phyloP scores from a whole-genome alignment of 1,139 yeast genomes.

The Pichia norvegensis region DNA sequence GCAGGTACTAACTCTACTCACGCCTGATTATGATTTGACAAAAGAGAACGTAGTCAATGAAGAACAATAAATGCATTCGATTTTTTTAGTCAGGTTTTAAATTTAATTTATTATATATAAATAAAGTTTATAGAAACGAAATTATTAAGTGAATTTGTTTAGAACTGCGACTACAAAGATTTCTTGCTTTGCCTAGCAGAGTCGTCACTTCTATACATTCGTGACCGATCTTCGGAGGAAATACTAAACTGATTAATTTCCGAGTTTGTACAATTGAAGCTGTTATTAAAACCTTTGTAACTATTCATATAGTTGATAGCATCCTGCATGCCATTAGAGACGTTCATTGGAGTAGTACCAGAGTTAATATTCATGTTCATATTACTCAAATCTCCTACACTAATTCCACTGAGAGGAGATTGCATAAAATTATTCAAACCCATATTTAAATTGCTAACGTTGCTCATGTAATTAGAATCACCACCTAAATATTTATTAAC shows the following conservation, averaged over 20 bases:
- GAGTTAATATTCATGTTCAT: background rate
- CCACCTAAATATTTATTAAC: conserved; percentile 2
- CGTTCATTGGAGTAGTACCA: too few species aligned
- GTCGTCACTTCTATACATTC: too few species aligned
- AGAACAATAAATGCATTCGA: too few species aligned
- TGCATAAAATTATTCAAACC: background rate
- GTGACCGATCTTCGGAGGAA: background rate
- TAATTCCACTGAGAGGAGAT: background rate
- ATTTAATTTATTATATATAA: background rate
- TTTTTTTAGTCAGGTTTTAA: too few species aligned
- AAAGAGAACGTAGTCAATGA: too few species aligned
- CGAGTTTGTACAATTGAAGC: background rate
- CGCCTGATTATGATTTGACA: conserved; percentile 28
- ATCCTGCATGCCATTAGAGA: background rate
- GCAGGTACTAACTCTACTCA: conserved; percentile 41
- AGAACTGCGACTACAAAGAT: background rate
- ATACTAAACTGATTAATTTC: background rate
- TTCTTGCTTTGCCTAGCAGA: background rate
- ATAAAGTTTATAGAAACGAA: background rate
- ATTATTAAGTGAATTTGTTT: background rate
- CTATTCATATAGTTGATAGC: background rate
- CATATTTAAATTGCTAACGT: background rate
- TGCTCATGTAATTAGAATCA: background rate
- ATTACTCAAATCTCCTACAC: background rate
- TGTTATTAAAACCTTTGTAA: background rate